Evolutionary conservation across 2,329 filamentous ascomycete genomes (phyloP), one percentile per base, ranked within the genome.

Genomic region (Paraphoma chrysanthemicola): DNA sequence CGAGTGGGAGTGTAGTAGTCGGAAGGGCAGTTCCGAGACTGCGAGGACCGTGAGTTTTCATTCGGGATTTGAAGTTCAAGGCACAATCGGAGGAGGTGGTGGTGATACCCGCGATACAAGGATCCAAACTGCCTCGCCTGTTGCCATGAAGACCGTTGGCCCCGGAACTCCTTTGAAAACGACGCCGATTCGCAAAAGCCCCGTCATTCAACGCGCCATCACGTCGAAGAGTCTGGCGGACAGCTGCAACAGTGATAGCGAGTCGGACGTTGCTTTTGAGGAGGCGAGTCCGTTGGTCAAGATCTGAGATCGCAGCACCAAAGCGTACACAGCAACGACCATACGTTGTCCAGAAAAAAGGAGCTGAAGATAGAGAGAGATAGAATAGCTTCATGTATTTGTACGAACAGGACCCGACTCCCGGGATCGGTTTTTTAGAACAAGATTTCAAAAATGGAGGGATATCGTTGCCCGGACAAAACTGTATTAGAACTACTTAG

Each of bases 51-150:
- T 57, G 30, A 38, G 42, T 10, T 14, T 64, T n/a, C 29, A 49
- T 4, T 59, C 59, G 14, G 66, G 66, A 10, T 64, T 67, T 16
- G 63, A 69, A 38, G 42, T 53, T 48, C 64, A 67, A 39, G 57
- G 60, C 45, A 64, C 62, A 3, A 54, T 59, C 33, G 62, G 64
- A 17, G 68, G 60, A 4, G 45, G 53, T 23, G 45, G 10, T 11
- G 45, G 10, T 11, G 33, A 38, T 38, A 6, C 2, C 33, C 23
- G 23, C 23, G 23, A 23, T 23, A 5, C 23, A 5, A 23, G 23
- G 23, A 23, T 23, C 5, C 23, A 23, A 2, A 23, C 23, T 36
- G 14, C 10, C 3, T 36, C 33, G 33, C 33, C 33, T 14, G 33
- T 36, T 36, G 4, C 39, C 3, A 17, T 16, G 8, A 42, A 17